Conservation (phyloP, 257 asterid species). For the Scutellaria baicalensis region DNA sequence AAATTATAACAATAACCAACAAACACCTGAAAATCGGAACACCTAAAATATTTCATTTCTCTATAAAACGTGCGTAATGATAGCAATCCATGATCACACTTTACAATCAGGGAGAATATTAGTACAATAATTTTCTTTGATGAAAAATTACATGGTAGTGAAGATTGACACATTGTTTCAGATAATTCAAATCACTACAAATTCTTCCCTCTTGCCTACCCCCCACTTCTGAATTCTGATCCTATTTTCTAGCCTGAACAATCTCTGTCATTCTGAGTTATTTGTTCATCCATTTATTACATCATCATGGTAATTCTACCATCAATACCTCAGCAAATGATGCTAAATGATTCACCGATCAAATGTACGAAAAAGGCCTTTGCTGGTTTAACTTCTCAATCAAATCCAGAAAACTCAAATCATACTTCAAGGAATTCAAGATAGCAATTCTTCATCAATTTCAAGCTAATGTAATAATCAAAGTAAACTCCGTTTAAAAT, state of each 20-base stretch:
- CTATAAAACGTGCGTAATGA: neutral
- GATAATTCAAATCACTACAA: neutral
- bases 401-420: neutral
- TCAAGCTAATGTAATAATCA: neutral
- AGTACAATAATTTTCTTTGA: neutral
- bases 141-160: neutral
- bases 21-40: slow-evolving; percentile 13
- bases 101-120: neutral
- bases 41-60: neutral
- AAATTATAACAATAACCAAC: slow-evolving; percentile 14
- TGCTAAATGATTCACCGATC: neutral
- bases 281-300: neutral
- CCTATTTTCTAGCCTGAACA: neutral
- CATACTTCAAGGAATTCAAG: neutral
- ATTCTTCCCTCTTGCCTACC: neutral
- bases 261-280: neutral
- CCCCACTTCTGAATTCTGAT: neutral
- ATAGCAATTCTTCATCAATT: neutral
- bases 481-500: neutral
- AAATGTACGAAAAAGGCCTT: neutral
- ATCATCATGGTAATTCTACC: neutral
- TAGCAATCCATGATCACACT: neutral
- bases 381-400: neutral
- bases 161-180: neutral
- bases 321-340: neutral